Percentiles rank a stretch among this genome's conserved stretches.
Conservation (phyloP, 2,329 filamentous ascomycete genomes). For the Exserohilum turcica region DNA sequence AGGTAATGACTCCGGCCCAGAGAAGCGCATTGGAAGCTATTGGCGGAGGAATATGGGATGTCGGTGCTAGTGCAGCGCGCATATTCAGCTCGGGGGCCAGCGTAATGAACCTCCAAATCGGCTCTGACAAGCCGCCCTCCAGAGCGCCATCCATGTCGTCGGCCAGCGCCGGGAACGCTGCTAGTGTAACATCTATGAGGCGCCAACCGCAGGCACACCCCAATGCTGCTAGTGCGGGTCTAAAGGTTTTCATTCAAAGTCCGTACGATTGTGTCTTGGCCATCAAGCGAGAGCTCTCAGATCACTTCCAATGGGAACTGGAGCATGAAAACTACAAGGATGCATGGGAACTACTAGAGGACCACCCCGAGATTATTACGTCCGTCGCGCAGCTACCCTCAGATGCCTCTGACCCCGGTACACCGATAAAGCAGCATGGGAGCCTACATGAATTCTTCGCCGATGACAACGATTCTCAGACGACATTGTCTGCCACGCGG, state of each 20-base stretch:
- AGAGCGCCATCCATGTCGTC: constrained; percentile 40
- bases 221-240: constrained; percentile 60
- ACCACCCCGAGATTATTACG: constrained; percentile 74
- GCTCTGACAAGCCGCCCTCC: constrained; percentile 43
- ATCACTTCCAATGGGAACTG: constrained; percentile 85
- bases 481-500: constrained; percentile 64
- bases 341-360: constrained; percentile 87
- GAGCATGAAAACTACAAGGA: constrained; percentile 80
- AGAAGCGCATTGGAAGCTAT: constrained; percentile 78
- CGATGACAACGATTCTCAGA: constrained; percentile 68
- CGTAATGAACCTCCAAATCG: constrained; percentile 57
- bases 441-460: constrained; percentile 70
- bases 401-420: constrained; percentile 49
- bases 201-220: constrained; percentile 50
- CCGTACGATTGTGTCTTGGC: constrained; percentile 96
- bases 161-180: constrained; percentile 39
- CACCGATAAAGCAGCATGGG: constrained; percentile 51
- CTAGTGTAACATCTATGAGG: constrained; percentile 27
- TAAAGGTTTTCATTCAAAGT: constrained; percentile 92
- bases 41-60: constrained; percentile 84
- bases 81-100: constrained; percentile 89
- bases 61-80: constrained; percentile 81
- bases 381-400: constrained; percentile 46
- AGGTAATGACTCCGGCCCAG: constrained; percentile 65
- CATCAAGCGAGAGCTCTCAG: constrained; percentile 81